phyloP scores from a whole-genome alignment of 441 rosid species.

The Pelargonium australe region DNA sequence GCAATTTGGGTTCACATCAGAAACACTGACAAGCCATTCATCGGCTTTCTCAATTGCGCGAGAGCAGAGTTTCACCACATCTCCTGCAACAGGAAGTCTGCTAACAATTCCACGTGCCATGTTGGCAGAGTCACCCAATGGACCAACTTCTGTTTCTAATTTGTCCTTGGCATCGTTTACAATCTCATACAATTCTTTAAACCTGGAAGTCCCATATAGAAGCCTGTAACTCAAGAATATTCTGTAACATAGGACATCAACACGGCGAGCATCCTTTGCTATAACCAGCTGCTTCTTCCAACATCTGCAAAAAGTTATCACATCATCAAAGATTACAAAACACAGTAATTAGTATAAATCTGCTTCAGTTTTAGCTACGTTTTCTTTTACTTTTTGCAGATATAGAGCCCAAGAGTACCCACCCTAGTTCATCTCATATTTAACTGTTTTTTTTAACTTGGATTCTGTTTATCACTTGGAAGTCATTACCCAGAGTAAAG shows the following conservation, averaged over 20 bases:
- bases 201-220: constrained; percentile 66
- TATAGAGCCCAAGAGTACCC: too few relatives aligned
- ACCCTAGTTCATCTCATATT: too few relatives aligned
- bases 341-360: background rate
- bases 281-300: constrained; percentile 86
- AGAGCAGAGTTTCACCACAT: constrained; percentile 73
- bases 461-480: background rate
- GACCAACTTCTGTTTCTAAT: constrained; percentile 83
- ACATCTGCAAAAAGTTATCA: constrained; percentile 44
- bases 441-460: background rate
- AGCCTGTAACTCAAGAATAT: constrained; percentile 80
- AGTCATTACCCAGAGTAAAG: background rate
- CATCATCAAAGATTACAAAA: constrained; percentile 16
- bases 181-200: constrained; percentile 62
- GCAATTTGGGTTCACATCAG: constrained; percentile 30
- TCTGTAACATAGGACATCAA: constrained; percentile 80
- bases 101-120: constrained; percentile 90
- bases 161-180: constrained; percentile 66
- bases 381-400: too few relatives aligned
- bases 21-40: constrained; percentile 43
- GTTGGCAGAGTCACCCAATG: constrained; percentile 63
- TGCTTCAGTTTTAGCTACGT: too few relatives aligned
- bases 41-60: constrained; percentile 71
- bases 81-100: constrained; percentile 72
- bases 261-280: constrained; percentile 88